Base-by-base conservation (phyloP, 768 basidiomycete species). In the Kwoniella sp. region DNA sequence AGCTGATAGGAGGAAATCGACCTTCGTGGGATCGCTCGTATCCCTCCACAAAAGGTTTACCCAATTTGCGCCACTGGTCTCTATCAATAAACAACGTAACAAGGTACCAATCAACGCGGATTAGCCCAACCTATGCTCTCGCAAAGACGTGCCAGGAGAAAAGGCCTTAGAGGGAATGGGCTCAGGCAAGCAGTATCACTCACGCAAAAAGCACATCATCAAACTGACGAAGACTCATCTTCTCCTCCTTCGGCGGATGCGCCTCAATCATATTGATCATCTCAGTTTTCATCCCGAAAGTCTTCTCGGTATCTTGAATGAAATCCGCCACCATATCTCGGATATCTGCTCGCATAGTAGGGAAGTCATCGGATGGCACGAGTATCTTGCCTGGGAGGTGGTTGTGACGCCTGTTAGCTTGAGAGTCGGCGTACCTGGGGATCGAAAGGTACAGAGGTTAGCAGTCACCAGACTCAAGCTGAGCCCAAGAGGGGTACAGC, bases 11-110 rank as follows among this genome's bases (percentile, higher is more conserved):
- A 5, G 33, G 33, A 13, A 33, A 33, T 6, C 33, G 33, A 13
- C 33, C 71, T 30, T 69, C 51, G 58, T 72, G 60, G 27, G 57
- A 24, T 5, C 54, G 44, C 26, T 58, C 47, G 58, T 71, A 76
- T 27, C 54, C 69, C 17, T 61, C 50, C 51, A 65, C 62, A 46
- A 68, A 67, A 3, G 58, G 64, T 51, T 63, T 29, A 3, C 58
- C 67, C 47, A 72, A 37, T 19, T 70, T 36, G 40, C 44, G 49
- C 60, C 60, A 69, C 52, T 68, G 29, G 15, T 51, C 49, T 24
- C 27, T 25, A 24, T 48, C 15, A 10, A 50, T n/a, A 13, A 33
- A 6, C 5, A 9, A 26, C 17, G 27, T 27, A n/a, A 15, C 26
- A 8, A 60, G 49, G 33, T 22, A 51, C 49, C n/a, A n/a, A n/a